Conservation (phyloP, 495 filamentous ascomycete genomes). For the Neurospora sp. region DNA sequence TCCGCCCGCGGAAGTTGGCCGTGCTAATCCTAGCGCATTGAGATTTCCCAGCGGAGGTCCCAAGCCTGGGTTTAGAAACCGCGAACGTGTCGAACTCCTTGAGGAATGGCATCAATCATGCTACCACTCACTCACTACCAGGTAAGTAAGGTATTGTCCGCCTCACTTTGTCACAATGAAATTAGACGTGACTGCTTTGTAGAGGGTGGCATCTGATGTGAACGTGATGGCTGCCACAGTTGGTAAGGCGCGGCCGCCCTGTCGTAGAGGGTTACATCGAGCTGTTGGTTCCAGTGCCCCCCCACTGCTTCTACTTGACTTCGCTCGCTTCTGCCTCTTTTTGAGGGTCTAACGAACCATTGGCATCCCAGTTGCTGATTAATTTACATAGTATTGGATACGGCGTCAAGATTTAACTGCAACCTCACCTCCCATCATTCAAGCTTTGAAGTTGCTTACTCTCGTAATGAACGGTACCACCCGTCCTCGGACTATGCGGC, state of each 20-base stretch:
- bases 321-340: not conserved
- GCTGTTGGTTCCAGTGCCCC: not conserved
- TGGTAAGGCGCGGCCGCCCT: not conserved
- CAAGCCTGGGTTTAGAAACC: not conserved
- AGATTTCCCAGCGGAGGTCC: not conserved
- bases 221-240: not conserved
- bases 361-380: not conserved
- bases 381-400: not conserved
- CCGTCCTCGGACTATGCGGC: not conserved
- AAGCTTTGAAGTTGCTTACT: not conserved
- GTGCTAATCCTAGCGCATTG: not conserved
- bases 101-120: not conserved
- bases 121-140: not conserved
- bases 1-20: not conserved
- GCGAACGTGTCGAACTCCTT: not conserved
- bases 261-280: not conserved
- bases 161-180: not conserved
- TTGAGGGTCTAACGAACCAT: not conserved
- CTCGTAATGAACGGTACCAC: not conserved
- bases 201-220: not conserved
- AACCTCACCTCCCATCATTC: not conserved
- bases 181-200: not conserved
- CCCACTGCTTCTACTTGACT: not conserved
- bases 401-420: not conserved
- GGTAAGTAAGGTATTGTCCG: not conserved